Conservation (phyloP, 1,139 yeast species). For the Diutina catenulata region DNA sequence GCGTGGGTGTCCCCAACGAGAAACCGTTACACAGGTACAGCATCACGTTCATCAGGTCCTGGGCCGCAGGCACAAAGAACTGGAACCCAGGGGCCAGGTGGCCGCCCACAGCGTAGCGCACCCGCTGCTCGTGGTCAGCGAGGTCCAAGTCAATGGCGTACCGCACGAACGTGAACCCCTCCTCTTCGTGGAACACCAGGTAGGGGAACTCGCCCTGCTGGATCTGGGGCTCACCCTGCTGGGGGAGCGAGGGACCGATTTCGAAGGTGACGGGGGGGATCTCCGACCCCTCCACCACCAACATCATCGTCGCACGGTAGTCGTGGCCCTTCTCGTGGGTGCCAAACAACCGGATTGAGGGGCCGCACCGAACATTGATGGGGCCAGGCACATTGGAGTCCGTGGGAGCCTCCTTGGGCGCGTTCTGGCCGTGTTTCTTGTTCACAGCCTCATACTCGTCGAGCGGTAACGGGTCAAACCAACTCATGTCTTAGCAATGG, state of each 20-base stretch:
- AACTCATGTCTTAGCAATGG: too few species aligned
- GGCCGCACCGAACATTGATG: conserved; percentile 2
- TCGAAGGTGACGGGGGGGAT: background rate
- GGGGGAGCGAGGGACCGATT: conserved; percentile 9
- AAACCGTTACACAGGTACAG: conserved; percentile 93
- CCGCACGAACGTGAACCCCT: conserved; percentile 49
- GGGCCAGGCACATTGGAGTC: background rate
- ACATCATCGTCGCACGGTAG: conserved; percentile 56
- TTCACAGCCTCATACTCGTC: conserved; percentile 19
- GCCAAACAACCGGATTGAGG: conserved; percentile 18
- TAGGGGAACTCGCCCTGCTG: conserved; percentile 34
- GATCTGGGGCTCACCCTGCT: conserved; percentile 20
- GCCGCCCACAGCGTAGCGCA: conserved; percentile 34
- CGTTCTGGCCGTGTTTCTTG: conserved; percentile 13
- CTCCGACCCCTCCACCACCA: conserved; percentile 38
- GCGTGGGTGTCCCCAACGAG: conserved; percentile 60
- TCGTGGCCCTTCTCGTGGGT: conserved; percentile 33
- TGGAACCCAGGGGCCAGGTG: conserved; percentile 12
- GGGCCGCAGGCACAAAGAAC: conserved; percentile 46
- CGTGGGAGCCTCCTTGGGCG: conserved; percentile 18
- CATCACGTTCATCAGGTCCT: conserved; percentile 65
- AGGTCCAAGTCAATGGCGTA: conserved; percentile 42
- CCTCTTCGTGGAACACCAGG: conserved; percentile 25
- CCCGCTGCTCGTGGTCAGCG: conserved; percentile 39
- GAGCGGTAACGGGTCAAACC: conserved; percentile 22